Percentiles rank a stretch among this genome's conserved stretches.
Evolutionary conservation across 345 rosid species (phyloP).

Genomic region (Salix arbutifolia): DNA sequence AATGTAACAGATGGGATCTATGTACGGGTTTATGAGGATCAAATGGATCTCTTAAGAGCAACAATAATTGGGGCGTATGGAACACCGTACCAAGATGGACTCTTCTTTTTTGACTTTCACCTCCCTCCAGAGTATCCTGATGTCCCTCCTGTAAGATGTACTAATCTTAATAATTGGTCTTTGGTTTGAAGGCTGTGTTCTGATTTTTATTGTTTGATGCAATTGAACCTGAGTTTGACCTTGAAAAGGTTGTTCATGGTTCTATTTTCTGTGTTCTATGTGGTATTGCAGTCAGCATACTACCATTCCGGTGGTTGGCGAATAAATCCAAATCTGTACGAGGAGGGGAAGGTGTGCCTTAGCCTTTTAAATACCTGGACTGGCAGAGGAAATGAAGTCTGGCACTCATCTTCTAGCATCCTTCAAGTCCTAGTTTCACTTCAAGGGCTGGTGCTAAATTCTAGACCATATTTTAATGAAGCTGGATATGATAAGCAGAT

Average conservation of each 20-base stretch:
- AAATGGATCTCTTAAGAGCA: constrained; percentile 92
- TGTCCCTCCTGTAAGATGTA: constrained; percentile 74
- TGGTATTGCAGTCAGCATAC: constrained; percentile 67
- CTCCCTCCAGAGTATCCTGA: constrained; percentile 83
- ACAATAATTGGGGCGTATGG: constrained; percentile 93
- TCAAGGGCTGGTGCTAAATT: constrained; percentile 90
- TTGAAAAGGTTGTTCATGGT: not conserved
- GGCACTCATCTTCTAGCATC: constrained; percentile 98
- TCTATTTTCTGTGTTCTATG: not conserved
- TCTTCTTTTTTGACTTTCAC: constrained; percentile 93
- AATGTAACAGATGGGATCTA: constrained; percentile 66
- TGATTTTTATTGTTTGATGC: not conserved
- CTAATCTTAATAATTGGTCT: not conserved
- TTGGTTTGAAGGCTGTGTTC: not conserved
- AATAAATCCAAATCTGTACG: constrained; percentile 88
- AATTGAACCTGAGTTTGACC: not conserved
- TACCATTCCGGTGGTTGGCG: constrained; percentile 99
- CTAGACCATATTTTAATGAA: constrained; percentile 98
- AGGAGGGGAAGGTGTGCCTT: constrained; percentile 97
- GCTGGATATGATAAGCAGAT: constrained; percentile 94
- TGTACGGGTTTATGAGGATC: constrained; percentile 84
- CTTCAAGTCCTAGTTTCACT: constrained; percentile 98
- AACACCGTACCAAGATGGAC: constrained; percentile 98
- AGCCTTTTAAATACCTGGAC: constrained; percentile 98
- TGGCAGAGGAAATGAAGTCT: constrained; percentile 93